Evolutionary conservation across 2,329 filamentous ascomycete genomes (phyloP).

Genomic region (Cryphonectria radicalis): DNA sequence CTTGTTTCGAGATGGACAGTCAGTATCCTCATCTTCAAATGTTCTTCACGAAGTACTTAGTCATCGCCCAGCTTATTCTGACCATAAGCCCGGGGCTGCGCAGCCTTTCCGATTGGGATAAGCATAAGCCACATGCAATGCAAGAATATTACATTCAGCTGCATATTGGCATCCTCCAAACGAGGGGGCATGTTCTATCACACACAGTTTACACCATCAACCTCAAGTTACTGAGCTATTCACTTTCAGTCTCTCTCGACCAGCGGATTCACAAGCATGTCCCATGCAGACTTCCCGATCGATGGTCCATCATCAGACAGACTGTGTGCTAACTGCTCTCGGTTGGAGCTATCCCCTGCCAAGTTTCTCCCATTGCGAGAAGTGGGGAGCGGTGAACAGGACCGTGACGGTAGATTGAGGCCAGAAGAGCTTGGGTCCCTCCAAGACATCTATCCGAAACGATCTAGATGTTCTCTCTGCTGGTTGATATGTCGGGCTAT

Average conservation of each 20-base stretch:
- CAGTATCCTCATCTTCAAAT: too few relatives aligned
- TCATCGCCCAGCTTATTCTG: too few relatives aligned
- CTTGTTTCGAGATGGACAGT: too few relatives aligned
- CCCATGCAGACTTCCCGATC: neutral
- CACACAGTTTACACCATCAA: too few relatives aligned
- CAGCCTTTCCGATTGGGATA: too few relatives aligned
- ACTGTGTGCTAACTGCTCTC: neutral
- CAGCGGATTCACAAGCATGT: neutral
- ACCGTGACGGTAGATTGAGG: neutral
- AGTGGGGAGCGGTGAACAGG: neutral
- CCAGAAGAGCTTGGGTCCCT: neutral
- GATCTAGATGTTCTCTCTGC: neutral
- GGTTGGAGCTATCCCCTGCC: neutral
- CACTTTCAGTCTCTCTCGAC: neutral
- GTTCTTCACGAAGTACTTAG: neutral
- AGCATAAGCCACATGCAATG: too few relatives aligned
- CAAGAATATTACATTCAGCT: too few relatives aligned
- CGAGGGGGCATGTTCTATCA: too few relatives aligned
- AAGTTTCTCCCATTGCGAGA: neutral
- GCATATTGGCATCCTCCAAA: too few relatives aligned
- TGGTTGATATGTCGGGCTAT: neutral
- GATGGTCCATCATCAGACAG: neutral
- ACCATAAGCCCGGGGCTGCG: too few relatives aligned
- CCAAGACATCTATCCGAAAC: neutral
- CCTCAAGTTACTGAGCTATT: neutral